Conservation (phyloP, 2,329 filamentous ascomycete genomes). For the Ascosphaera aggregata region DNA sequence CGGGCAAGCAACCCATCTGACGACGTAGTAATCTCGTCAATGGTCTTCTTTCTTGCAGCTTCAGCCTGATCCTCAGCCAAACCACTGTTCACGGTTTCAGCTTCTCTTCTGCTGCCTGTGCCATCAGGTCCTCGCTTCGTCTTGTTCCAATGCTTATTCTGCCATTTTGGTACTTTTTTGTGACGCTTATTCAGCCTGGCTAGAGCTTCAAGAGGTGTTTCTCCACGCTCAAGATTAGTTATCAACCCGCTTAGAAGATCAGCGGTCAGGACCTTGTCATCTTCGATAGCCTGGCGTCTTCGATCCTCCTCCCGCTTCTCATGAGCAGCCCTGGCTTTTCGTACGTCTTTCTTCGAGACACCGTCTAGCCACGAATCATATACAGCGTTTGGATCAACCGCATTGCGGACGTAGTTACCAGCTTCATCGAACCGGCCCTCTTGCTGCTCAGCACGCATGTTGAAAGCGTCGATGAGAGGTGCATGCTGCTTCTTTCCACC, state of each 20-base stretch:
- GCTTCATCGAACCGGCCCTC: conserved; percentile 79
- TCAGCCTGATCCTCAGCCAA: conserved; percentile 44
- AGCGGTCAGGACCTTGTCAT: conserved; percentile 50
- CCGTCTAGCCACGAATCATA: conserved; percentile 90
- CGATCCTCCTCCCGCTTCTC: conserved; percentile 63
- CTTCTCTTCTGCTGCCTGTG: conserved; percentile 19
- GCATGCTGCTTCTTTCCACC: conserved; percentile 84
- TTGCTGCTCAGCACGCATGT: conserved; percentile 72
- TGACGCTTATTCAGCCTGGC: conserved; percentile 52
- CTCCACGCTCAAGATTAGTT: conserved; percentile 46
- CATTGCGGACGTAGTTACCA: conserved; percentile 81
- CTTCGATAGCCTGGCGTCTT: conserved; percentile 43
- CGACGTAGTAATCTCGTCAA: conserved; percentile 67
- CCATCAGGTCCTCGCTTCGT: conserved; percentile 20
- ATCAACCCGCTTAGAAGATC: conserved; percentile 58
- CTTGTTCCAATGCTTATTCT: conserved; percentile 31
- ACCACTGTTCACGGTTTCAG: conserved; percentile 44
- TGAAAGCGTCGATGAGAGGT: conserved; percentile 88
- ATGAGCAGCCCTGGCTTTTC: conserved; percentile 62
- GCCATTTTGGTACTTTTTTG: conserved; percentile 35
- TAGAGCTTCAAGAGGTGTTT: conserved; percentile 74
- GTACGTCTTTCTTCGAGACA: conserved; percentile 83
- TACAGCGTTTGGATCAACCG: conserved; percentile 63
- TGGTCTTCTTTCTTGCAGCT: conserved; percentile 42
- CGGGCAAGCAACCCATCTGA: conserved; percentile 68